Conservation (phyloP, 139 green algal species). For the Eudorina sp. region DNA sequence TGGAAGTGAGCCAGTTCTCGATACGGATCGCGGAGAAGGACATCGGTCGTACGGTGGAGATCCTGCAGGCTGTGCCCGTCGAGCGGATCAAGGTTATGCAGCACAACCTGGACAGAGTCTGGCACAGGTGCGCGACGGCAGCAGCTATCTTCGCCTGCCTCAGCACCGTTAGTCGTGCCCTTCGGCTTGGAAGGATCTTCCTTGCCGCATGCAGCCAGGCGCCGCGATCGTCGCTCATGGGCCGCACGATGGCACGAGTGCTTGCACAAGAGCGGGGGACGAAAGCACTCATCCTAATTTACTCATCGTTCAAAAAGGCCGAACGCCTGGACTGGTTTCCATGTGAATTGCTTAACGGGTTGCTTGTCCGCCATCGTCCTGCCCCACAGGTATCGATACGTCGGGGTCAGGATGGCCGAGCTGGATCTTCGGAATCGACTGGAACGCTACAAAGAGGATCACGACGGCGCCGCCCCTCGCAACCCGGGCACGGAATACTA, state of each 20-base stretch:
- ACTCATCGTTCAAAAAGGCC: too few species aligned
- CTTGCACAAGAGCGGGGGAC: too few species aligned
- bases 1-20: conserved; percentile 35
- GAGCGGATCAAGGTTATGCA: conserved; percentile 61
- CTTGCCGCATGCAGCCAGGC: too few species aligned
- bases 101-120: conserved; percentile 32
- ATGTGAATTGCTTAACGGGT: too few species aligned
- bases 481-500: conserved; percentile 38
- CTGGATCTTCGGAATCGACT: background rate
- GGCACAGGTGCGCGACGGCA: conserved; percentile 57
- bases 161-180: too few species aligned
- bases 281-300: too few species aligned
- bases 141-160: too few species aligned
- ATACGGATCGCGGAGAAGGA: conserved; percentile 58
- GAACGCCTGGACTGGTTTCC: too few species aligned
- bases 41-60: conserved; percentile 37
- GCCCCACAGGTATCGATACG: conserved; percentile 52
- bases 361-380: background rate
- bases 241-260: too few species aligned
- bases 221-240: too few species aligned
- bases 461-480: background rate
- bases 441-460: background rate
- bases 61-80: conserved; percentile 44
- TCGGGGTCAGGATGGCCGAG: conserved; percentile 11
- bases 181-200: too few species aligned